Conservation (phyloP, 352 stramenopile species). For the Phytopythium helicoides region DNA sequence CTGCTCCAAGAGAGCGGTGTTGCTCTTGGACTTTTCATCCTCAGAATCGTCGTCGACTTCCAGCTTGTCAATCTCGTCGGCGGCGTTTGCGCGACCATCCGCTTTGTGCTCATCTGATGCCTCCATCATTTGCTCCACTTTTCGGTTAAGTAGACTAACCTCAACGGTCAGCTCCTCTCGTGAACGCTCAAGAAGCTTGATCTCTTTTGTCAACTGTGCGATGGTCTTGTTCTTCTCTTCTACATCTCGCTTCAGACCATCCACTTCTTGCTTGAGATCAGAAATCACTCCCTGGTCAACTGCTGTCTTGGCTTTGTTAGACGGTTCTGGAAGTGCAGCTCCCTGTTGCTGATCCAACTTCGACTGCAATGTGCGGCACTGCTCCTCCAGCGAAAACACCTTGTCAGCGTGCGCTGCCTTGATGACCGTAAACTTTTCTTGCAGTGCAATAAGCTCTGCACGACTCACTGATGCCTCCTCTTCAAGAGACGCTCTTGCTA, state of each 20-base stretch:
- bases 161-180: conserved; percentile 2
- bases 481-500: conserved; percentile 13
- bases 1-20: conserved; percentile 2
- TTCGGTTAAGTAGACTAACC: neutral
- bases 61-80: neutral
- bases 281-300: neutral
- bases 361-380: conserved; percentile 22
- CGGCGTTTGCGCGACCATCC: neutral
- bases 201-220: neutral
- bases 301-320: neutral
- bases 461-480: conserved; percentile 20
- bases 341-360: conserved; percentile 9
- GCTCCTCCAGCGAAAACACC: conserved; percentile 34
- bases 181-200: conserved; percentile 4
- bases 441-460: conserved; percentile 17
- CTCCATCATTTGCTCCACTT: neutral
- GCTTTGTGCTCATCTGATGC: neutral
- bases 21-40: conserved; percentile 6
- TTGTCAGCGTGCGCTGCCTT: conserved; percentile 41
- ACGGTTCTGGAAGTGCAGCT: neutral
- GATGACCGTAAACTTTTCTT: conserved; percentile 33
- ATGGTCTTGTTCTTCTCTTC: neutral
- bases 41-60: neutral
- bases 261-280: neutral
- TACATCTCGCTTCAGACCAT: neutral